Base-by-base conservation (phyloP, 2,329 filamentous ascomycete genomes). In the Colletotrichum siamense region DNA sequence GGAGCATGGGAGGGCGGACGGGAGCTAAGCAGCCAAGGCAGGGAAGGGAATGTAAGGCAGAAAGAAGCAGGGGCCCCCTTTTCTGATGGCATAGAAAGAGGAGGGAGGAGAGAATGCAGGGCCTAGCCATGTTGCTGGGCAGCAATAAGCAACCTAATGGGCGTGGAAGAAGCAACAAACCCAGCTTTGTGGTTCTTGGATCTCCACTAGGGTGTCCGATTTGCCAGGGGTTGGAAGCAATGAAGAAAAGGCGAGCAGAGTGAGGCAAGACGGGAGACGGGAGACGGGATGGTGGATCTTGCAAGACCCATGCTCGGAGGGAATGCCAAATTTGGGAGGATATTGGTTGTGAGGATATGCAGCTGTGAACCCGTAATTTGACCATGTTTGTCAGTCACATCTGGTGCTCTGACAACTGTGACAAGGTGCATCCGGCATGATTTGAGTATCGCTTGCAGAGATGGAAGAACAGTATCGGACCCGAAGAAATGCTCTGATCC, bases 111-210 rank as follows among this genome's bases (percentile, higher is more conserved):
- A 64, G 59, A 22, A 49, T 34, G 57, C 64, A 59, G 73, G 64
- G 44, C 18, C 57, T 49, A 34, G 34, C 26, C 59, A 49, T 69
- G 57, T 52, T 61, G 30, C 49, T 55, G 63, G 44, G 59, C 18
- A 30, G 22, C 28, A 69, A 76, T 69, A 76, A 76, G 73, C 73
- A 76, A 76, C 30, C 28, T 49, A 32, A 30, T 61, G 57, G 69
- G 26, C 55, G 24, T 73, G 57, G 34, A 69, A 73, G 73, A 76
- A 76, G 73, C 70, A 73, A 64, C 8, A 62, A 76, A 73, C 64
- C 73, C 73, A 73, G 44, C 73, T 73, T 73, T 59, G 64, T 76
- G 73, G 70, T 76, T 68, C 64, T 69, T 69, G 44, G 64, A 61
- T 44, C 57, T 39, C 73, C 70, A 59, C 70, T 59, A 59, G 64